Conservation (phyloP, 2,329 filamentous ascomycete genomes). For the Madurella fahalii region DNA sequence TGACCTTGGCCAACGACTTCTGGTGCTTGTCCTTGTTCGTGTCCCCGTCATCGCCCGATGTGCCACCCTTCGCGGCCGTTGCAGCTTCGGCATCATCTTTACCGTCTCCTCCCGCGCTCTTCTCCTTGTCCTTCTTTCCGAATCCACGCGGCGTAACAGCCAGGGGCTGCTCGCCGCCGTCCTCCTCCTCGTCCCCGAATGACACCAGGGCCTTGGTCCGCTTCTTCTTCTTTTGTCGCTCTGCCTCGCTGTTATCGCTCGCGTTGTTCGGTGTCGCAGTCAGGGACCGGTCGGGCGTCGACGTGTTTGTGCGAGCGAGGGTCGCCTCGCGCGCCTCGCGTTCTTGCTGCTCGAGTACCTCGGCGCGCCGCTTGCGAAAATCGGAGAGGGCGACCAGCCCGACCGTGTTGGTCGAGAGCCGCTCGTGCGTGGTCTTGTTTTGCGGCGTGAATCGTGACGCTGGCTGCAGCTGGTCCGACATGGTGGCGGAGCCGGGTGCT, state of each 20-base stretch:
- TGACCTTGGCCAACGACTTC: constrained; percentile 43
- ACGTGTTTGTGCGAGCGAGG: constrained; percentile 36
- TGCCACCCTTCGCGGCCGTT: constrained; percentile 3
- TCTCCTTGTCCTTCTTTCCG: constrained; percentile 29
- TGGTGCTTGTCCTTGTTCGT: constrained; percentile 29
- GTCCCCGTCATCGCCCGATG: constrained; percentile 24
- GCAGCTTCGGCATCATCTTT: constrained; percentile 20
- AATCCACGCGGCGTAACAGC: constrained; percentile 24
- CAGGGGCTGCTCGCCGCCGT: constrained; percentile 46
- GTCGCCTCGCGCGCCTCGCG: constrained; percentile 68
- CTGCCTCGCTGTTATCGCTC: constrained; percentile 27
- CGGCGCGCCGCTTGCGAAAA: constrained; percentile 91
- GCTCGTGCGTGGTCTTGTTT: constrained; percentile 71
- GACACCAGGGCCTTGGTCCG: constrained; percentile 44
- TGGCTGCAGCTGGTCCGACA: constrained; percentile 37
- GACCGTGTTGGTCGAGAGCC: constrained; percentile 80
- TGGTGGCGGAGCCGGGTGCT: constrained; percentile 21
- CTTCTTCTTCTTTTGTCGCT: constrained; percentile 40
- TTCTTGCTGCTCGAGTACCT: constrained; percentile 88
- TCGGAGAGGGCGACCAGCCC: constrained; percentile 89
- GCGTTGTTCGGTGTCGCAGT: constrained; percentile 40
- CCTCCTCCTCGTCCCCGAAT: constrained; percentile 67
- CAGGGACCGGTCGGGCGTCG: constrained; percentile 47
- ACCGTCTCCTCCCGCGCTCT: constrained; percentile 6
- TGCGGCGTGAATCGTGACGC: constrained; percentile 68